These are phyloP conservation scores for Cladophialophora immunda DNA, from an alignment of 2,329 filamentous ascomycete genomes.

Conservation along the genomic window DNA sequence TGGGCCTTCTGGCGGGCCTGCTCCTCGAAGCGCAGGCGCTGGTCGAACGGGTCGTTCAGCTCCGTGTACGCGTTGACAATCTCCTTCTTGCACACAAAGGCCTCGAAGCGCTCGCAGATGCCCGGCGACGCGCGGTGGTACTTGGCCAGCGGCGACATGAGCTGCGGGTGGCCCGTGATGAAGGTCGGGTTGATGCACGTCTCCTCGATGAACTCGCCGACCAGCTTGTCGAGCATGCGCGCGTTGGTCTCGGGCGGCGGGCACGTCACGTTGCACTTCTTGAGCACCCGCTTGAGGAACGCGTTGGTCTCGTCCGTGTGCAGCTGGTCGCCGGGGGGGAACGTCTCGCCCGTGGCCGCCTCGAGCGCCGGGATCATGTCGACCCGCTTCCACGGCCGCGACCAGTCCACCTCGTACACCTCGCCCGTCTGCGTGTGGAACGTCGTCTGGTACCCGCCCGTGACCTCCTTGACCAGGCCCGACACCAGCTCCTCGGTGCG, in stretches of 20 bases:
- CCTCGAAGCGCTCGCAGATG: slow-evolving; percentile 96
- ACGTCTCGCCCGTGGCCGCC: slow-evolving; percentile 88
- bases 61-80: slow-evolving; percentile 98
- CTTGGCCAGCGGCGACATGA: slow-evolving; percentile 97
- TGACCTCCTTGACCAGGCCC: slow-evolving; percentile 84
- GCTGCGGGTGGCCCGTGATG: slow-evolving; percentile 82
- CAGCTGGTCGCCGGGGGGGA: slow-evolving; percentile 86
- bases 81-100: slow-evolving; percentile 96
- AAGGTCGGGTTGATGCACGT: slow-evolving; percentile 93
- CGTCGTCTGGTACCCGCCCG: slow-evolving; percentile 82
- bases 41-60: slow-evolving; percentile 96
- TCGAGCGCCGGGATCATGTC: slow-evolving; percentile 97
- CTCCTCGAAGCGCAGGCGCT: slow-evolving; percentile 90
- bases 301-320: slow-evolving; percentile 89
- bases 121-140: slow-evolving; percentile 83
- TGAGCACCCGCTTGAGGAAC: slow-evolving; percentile 83
- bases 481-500: slow-evolving; percentile 94
- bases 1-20: slow-evolving; percentile 95
- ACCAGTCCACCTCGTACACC: slow-evolving; percentile 93
- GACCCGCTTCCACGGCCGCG: slow-evolving; percentile 88
- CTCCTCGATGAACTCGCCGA: slow-evolving; percentile 93
- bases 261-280: slow-evolving; percentile 92
- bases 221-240: slow-evolving; percentile 94
- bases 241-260: slow-evolving; percentile 89
- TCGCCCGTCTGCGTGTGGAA: slow-evolving; percentile 90